A percentile compares a stretch with the other conserved stretches of the same genome.
Conservation (phyloP, 352 stramenopile species). For the Phytophthora sp. region DNA sequence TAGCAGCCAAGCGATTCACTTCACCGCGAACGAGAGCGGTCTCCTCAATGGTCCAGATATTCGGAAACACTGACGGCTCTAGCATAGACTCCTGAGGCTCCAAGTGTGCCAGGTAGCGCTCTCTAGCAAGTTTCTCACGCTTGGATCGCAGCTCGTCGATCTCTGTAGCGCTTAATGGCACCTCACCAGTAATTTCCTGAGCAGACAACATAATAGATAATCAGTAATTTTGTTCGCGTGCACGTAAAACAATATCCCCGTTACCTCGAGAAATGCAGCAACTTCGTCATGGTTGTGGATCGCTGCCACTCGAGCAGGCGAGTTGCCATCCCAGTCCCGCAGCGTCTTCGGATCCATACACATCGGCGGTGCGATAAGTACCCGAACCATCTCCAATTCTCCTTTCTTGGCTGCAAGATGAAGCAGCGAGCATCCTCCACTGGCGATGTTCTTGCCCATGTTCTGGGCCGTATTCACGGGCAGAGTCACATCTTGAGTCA, state of each 20-base stretch:
- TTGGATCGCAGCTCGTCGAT: constrained; percentile 28
- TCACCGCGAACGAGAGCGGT: constrained; percentile 45
- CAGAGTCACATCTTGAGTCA: constrained; percentile 73
- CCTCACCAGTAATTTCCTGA: constrained; percentile 27
- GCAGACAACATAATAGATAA: background rate
- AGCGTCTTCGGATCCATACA: constrained; percentile 22
- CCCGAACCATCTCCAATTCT: constrained; percentile 53
- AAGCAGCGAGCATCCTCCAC: constrained; percentile 71
- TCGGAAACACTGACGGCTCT: constrained; percentile 45
- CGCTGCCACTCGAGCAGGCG: constrained; percentile 47
- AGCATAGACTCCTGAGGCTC: constrained; percentile 49
- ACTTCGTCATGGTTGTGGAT: constrained; percentile 53
- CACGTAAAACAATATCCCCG: no score
- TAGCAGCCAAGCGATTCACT: constrained; percentile 43
- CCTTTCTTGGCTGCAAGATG: constrained; percentile 73
- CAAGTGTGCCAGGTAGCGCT: constrained; percentile 59
- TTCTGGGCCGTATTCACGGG: constrained; percentile 63
- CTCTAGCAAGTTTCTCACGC: constrained; percentile 50
- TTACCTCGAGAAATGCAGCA: constrained; percentile 43
- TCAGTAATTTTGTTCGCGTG: no score
- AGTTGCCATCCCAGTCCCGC: constrained; percentile 72
- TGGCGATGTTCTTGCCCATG: constrained; percentile 74
- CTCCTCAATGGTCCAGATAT: constrained; percentile 62
- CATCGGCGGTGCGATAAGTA: constrained; percentile 51
- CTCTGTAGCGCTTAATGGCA: constrained; percentile 21